Base-by-base conservation (phyloP, 1,284 basidiomycete genomes). In the Ganoderma meredithae region DNA sequence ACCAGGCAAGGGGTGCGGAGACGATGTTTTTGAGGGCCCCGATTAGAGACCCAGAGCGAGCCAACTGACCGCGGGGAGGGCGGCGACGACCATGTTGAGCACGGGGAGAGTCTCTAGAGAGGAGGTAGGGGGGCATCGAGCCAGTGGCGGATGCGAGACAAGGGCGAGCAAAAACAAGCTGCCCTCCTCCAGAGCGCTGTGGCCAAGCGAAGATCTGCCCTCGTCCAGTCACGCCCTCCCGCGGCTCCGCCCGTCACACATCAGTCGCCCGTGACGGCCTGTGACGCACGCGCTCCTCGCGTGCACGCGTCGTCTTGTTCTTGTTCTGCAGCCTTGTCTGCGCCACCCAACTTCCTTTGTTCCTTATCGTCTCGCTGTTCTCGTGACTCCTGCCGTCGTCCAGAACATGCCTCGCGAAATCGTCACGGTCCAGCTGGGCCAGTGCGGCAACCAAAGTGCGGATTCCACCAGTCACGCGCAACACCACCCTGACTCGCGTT, bases 401-500 rank as follows among this genome's bases (percentile, higher is more conserved):
- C 39, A 31, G 47, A 55, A 8, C 63, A 95, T 95, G 94, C 93
- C 94, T 78, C 90, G 93, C 74, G 93, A 95, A 83, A 94, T 95
- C 64, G 92, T 96, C 22, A 95, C 94, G 8, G 85, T 96, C 41
- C 92, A 96, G 79, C 89, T 97, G 17, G 96, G 96, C 74, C 96
- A 98, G 89, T 97, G 96, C 71, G 96, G 96, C 74, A 98, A 98
- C 80, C 95, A 97, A 85, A 95, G 96, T 96, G 86, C 76, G 85
- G 58, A 62, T 70, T 75, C 75, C 69, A 63, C 69, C 72, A 61
- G 58, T 70, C 69, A 62, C 63, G 49, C 56, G 6, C n/a, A 41
- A 47, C 62, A 62, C 66, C 64, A 39, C 31, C 71, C 71, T 74
- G 71, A 77, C 71, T 67, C 65, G 74, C 36, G 44, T 74, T 65